phyloP scores from a whole-genome alignment of 2,329 filamentous ascomycete species.

The Pestalotiopsis sp. region DNA sequence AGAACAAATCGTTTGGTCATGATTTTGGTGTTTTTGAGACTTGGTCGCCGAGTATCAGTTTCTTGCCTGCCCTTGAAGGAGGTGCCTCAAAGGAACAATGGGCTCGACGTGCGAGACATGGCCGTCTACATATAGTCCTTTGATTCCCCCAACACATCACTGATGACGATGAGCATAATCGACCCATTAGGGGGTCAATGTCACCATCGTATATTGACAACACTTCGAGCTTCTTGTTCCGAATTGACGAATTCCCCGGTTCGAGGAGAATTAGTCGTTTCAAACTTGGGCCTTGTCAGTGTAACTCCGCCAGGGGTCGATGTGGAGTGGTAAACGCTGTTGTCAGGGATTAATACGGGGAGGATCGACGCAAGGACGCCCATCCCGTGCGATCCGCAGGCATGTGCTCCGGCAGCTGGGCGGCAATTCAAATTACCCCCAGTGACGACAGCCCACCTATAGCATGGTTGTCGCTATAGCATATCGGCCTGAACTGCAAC shows the following conservation, averaged over 20 bases:
- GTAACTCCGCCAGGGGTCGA: background rate
- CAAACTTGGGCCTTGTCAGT: background rate
- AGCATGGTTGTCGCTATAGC: too few species aligned
- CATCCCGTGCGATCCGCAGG: background rate
- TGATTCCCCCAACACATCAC: background rate
- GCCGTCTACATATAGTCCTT: background rate
- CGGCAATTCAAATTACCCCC: background rate
- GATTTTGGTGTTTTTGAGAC: background rate
- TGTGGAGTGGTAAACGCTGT: background rate
- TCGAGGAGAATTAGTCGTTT: slow-evolving; percentile 6
- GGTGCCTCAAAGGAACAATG: background rate
- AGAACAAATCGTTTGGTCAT: background rate
- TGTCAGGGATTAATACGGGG: background rate
- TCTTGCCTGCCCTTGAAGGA: background rate
- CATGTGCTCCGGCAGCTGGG: background rate
- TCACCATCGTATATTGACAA: background rate
- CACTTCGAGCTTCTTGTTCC: background rate
- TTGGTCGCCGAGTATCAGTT: background rate
- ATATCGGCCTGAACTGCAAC: too few species aligned
- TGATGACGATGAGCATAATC: background rate
- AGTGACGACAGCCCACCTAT: too few species aligned
- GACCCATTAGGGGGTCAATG: background rate
- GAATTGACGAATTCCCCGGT: background rate
- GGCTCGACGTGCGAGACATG: background rate
- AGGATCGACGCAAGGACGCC: background rate